phyloP scores from a whole-genome alignment of 2,329 filamentous ascomycete species.

The Penicillium sp. region DNA sequence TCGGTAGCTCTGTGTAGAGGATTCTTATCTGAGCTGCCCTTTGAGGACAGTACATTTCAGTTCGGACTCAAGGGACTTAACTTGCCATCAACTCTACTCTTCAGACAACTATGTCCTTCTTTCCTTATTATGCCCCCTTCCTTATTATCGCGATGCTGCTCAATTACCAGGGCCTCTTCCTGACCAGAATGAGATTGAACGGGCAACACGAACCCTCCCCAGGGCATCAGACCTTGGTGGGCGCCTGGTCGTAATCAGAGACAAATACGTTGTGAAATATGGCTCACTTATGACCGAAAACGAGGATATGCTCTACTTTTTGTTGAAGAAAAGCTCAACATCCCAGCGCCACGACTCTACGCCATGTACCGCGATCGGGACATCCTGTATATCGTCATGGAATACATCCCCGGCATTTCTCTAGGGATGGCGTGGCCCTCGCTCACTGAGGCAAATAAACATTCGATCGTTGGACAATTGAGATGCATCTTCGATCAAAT shows the following conservation, averaged over 20 bases:
- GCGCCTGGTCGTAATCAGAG: slow-evolving; percentile 17
- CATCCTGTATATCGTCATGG: slow-evolving; percentile 19
- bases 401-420: slow-evolving; percentile 12
- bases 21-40: too few relatives aligned
- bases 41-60: too few relatives aligned
- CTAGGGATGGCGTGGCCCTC: slow-evolving; percentile 13
- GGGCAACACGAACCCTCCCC: slow-evolving; percentile 16
- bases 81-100: too few relatives aligned
- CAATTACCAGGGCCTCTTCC: slow-evolving; percentile 19
- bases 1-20: too few relatives aligned
- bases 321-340: slow-evolving; percentile 15
- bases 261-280: slow-evolving; percentile 21
- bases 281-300: slow-evolving; percentile 19
- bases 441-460: slow-evolving; percentile 14
- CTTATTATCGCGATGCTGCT: slow-evolving; percentile 14
- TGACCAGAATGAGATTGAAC: slow-evolving; percentile 15
- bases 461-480: background rate
- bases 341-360: slow-evolving; percentile 19
- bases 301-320: slow-evolving; percentile 21
- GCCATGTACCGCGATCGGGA: slow-evolving; percentile 17
- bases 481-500: slow-evolving; percentile 19
- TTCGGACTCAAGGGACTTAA: too few relatives aligned
- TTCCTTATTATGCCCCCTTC: too few relatives aligned
- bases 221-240: slow-evolving; percentile 15
- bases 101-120: too few relatives aligned